Base-by-base conservation (phyloP, 495 filamentous ascomycete species). In the Aspergillus avenaceus region DNA sequence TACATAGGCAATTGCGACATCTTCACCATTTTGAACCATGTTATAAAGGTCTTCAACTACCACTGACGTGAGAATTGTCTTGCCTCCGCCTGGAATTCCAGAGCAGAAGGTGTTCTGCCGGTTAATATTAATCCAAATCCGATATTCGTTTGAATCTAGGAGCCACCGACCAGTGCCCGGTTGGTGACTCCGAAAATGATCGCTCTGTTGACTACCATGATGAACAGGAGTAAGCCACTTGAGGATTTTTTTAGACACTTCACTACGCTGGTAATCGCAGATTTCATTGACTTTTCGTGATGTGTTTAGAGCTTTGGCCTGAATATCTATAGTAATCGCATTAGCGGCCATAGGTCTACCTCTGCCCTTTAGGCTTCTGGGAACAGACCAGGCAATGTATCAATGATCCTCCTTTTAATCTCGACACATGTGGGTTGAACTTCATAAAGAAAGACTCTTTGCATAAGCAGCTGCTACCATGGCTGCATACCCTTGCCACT, bases 111-210 rank as follows among this genome's bases (percentile, higher is more conserved):
- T 49, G 0, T 54, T 74, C 47, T 67, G 45, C 0, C 56, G 49
- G 22, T 45, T 27, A 2, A 12, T 45, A 1, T 49, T 32, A 0
- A 71, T 2, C 74, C 74, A 79, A 1, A 16, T 11, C 16, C 52
- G 53, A 44, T 64, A 81, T 9, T 65, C 53, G 0, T 46, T 16
- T 5, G 65, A 66, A 3, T 72, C 37, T 2, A 78, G 55, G 16
- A 81, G 49, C 75, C 72, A 81, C 51, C 64, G 42, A 0, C 74
- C 67, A 1, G 73, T 76, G 8, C 62, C 70, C 31, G 58, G 32
- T 14, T 73, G 64, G 14, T 64, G 59, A 6, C 14, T 1, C 4
- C 13, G 18, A 4, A 64, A 19, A 16, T 34, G 50, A 31, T 59
- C 52, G 42, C 27, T 56, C 11, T 61, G 54, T 21, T 59, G 52